A percentile compares a stretch with the other conserved stretches of the same genome.
phyloP scores from a whole-genome alignment of 495 filamentous ascomycete genomes.

The Aspergillus campestris region DNA sequence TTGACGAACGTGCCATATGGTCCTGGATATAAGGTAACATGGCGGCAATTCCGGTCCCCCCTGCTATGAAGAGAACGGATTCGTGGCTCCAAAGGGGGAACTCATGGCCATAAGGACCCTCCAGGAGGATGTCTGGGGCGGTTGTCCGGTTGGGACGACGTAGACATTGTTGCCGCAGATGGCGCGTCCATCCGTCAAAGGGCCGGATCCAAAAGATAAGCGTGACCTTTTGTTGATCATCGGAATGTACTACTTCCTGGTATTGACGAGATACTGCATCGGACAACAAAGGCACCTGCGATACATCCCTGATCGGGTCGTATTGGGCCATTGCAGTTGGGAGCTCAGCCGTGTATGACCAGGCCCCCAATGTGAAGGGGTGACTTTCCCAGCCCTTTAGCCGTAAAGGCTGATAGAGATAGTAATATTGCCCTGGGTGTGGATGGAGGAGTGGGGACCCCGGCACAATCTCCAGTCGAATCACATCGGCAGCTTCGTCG shows the following conservation, averaged over 20 bases:
- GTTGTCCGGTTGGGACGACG: conserved; percentile 8
- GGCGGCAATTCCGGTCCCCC: conserved; percentile 52
- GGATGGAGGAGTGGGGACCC: conserved; percentile 24
- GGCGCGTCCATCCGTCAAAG: conserved; percentile 41
- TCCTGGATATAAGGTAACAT: conserved; percentile 44
- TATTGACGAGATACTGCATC: conserved; percentile 1
- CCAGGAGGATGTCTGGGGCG: conserved; percentile 35
- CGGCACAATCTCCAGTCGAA: conserved; percentile 38
- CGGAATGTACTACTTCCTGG: not conserved
- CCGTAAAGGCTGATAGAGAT: conserved; percentile 43
- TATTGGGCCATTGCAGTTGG: not conserved
- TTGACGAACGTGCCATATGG: conserved; percentile 19
- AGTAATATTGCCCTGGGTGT: conserved; percentile 47
- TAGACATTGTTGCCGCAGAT: conserved; percentile 32
- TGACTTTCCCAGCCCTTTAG: conserved; percentile 50
- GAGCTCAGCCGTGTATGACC: conserved; percentile 20
- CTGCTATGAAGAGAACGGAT: conserved; percentile 48
- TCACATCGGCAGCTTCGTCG: conserved; percentile 39
- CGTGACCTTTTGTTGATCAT: conserved; percentile 3
- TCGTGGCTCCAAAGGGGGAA: conserved; percentile 41
- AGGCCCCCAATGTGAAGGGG: conserved; percentile 49
- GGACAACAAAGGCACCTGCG: conserved; percentile 27
- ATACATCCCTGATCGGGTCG: conserved; percentile 11
- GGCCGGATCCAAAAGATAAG: conserved; percentile 40
- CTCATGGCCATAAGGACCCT: conserved; percentile 51